Conservation (phyloP, 805 yeast genomes). For the Starmerella khaoyaiensis region DNA sequence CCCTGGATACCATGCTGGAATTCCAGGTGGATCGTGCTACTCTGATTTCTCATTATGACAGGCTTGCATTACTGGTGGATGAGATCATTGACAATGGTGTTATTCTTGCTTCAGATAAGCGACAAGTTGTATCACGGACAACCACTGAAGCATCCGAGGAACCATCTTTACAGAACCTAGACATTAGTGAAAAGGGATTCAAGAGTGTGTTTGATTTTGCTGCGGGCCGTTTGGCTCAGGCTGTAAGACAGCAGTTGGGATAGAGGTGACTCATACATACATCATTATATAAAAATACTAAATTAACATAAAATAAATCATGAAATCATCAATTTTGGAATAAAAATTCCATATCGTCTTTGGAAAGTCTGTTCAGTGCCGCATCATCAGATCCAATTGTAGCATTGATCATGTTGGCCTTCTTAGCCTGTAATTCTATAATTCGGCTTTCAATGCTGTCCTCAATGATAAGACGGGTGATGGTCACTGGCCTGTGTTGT, state of each 20-base stretch:
- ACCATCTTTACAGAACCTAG: constrained; percentile 31
- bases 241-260: constrained; percentile 32
- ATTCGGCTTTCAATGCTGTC: constrained; percentile 95
- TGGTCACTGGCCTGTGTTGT: constrained; percentile 84
- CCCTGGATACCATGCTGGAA: constrained; percentile 62
- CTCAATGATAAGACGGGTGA: constrained; percentile 85
- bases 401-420: constrained; percentile 96
- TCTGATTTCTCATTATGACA: constrained; percentile 69
- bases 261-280: neutral
- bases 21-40: constrained; percentile 62
- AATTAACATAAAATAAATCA: neutral
- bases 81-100: constrained; percentile 91
- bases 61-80: constrained; percentile 74
- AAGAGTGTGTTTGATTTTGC: constrained; percentile 82
- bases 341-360: constrained; percentile 88
- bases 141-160: constrained; percentile 76
- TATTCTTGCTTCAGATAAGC: constrained; percentile 77
- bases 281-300: neutral
- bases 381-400: constrained; percentile 86
- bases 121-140: constrained; percentile 77
- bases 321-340: constrained; percentile 57
- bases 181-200: constrained; percentile 36
- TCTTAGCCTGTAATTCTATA: constrained; percentile 89
- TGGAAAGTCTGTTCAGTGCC: constrained; percentile 77
- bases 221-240: constrained; percentile 50